These are phyloP conservation scores for Polychytrium aggregatum DNA, from an alignment of 192 early-diverging fungal genomes.

Conservation along the genomic window DNA sequence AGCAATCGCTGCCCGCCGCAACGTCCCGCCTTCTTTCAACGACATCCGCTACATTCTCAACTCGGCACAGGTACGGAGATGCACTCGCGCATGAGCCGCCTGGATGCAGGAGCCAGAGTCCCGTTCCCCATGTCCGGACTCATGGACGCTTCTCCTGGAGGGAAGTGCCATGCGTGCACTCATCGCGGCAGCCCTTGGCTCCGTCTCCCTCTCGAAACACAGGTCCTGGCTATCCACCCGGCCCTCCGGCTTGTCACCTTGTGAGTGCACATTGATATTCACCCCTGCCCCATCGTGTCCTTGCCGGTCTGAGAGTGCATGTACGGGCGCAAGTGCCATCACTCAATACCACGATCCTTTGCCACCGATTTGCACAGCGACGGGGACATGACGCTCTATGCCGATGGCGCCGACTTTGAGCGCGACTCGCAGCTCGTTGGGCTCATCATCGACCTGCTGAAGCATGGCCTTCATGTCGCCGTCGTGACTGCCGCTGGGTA, in stretches of 20 bases:
- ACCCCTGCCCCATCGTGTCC: neutral
- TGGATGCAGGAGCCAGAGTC: too few species aligned
- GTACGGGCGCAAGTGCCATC: neutral
- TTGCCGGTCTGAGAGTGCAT: neutral
- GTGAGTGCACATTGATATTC: slow-evolving; percentile 18
- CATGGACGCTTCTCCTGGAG: too few species aligned
- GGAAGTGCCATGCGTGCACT: too few species aligned
- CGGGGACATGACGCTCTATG: slow-evolving; percentile 90
- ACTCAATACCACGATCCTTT: too few species aligned
- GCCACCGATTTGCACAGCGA: slow-evolving; percentile 38
- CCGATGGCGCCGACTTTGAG: slow-evolving; percentile 76
- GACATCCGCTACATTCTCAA: slow-evolving; percentile 85
- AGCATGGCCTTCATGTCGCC: slow-evolving; percentile 55
- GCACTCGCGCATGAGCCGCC: too few species aligned
- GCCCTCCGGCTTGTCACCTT: slow-evolving; percentile 73
- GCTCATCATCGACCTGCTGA: slow-evolving; percentile 58
- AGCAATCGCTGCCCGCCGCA: slow-evolving; percentile 62
- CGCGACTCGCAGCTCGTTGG: slow-evolving; percentile 50
- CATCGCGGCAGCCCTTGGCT: too few species aligned
- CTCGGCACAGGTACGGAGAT: too few species aligned
- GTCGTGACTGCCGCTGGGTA: slow-evolving; percentile 92
- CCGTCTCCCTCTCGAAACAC: too few species aligned
- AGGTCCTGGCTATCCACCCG: slow-evolving; percentile 60
- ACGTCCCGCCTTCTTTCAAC: slow-evolving; percentile 87
- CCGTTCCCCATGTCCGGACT: too few species aligned